Evolutionary conservation across 768 basidiomycete genomes (phyloP).

Genomic region (Gymnopilus dilepis): DNA sequence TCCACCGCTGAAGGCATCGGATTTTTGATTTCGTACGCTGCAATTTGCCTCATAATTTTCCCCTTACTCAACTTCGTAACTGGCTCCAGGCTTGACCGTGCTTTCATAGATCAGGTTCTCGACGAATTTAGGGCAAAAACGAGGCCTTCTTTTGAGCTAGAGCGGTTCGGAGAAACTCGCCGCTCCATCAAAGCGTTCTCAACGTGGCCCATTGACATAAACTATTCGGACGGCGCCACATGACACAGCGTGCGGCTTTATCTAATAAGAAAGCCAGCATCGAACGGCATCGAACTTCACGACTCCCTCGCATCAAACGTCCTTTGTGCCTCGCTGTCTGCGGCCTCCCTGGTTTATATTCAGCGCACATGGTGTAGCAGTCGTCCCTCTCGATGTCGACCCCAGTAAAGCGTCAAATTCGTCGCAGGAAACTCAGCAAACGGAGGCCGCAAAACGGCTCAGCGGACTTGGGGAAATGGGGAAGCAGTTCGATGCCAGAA

Average conservation of each 20-base stretch:
- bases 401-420: background rate
- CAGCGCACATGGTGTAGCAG: background rate
- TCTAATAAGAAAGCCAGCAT: background rate
- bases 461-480: background rate
- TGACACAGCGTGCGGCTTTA: constrained; percentile 2
- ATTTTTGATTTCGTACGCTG: background rate
- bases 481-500: background rate
- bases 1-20: background rate
- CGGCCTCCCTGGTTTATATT: background rate
- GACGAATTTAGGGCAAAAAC: too few relatives aligned
- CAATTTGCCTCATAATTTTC: background rate
- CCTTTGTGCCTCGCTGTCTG: background rate
- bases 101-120: too few relatives aligned
- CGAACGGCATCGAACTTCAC: background rate
- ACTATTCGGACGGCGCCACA: background rate
- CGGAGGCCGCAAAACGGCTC: background rate
- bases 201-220: constrained; percentile 1
- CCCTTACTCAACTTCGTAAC: background rate
- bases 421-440: constrained; percentile 1
- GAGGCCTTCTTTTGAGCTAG: background rate
- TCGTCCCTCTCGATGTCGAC: background rate
- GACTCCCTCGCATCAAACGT: background rate
- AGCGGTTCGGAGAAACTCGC: background rate
- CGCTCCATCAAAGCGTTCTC: background rate
- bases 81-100: background rate